Percentiles rank a stretch among this genome's conserved stretches.
Conservation (phyloP, 306 rosid species). For the Senna tora region DNA sequence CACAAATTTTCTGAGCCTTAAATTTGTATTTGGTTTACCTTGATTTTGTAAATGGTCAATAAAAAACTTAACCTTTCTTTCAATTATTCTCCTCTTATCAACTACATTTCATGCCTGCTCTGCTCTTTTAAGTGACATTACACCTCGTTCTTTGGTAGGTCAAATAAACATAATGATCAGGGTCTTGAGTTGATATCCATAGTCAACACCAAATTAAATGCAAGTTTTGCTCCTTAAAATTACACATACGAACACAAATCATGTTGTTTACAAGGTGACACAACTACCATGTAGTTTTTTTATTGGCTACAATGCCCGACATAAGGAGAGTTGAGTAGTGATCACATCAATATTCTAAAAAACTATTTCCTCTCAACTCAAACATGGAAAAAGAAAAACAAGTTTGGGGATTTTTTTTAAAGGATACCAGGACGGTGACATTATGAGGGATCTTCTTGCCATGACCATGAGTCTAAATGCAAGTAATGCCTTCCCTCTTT, state of each 20-base stretch:
- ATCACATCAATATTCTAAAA: not conserved
- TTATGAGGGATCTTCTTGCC: constrained; percentile 36
- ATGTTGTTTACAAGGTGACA: constrained; percentile 27
- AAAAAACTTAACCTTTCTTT: not conserved
- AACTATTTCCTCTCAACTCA: constrained; percentile 21
- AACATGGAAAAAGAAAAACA: no score
- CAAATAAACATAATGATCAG: constrained; percentile 36
- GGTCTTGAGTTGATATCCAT: constrained; percentile 43
- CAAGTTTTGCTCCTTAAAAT: constrained; percentile 26
- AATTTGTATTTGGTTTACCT: not conserved
- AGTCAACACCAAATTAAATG: constrained; percentile 31
- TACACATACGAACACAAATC: constrained; percentile 11
- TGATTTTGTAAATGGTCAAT: not conserved
- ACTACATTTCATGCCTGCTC: not conserved
- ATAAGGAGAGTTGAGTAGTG: no score
- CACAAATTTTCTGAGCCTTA: constrained; percentile 12
- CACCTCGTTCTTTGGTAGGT: constrained; percentile 24
- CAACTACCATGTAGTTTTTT: constrained; percentile 2
- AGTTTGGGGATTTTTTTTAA: constrained; percentile 1
- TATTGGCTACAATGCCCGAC: no score
- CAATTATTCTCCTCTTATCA: constrained; percentile 29
- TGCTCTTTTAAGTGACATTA: constrained; percentile 16
- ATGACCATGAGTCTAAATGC: constrained; percentile 70
- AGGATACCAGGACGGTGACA: constrained; percentile 63
- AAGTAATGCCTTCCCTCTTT: constrained; percentile 65